Base-by-base conservation (phyloP, 1,284 basidiomycete species). In the Ganoderma multipileum region DNA sequence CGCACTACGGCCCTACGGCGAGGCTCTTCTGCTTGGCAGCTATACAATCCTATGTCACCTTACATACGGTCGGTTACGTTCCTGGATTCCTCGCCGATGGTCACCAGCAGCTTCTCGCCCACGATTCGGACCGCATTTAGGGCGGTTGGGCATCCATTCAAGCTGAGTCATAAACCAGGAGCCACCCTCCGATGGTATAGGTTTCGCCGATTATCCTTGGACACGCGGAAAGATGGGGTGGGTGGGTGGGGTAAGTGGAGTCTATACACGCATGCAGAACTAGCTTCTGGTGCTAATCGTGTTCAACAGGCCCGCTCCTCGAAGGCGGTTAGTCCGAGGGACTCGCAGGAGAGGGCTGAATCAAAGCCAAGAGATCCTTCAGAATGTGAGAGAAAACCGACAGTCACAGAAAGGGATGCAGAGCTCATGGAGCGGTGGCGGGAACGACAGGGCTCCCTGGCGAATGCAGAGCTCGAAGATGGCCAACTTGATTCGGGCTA, bases 391-490 rank as follows among this genome's bases (percentile, higher is more conserved):
- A 44, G 41, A 2, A 70, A 68, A 63, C 72, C 74, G 69, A 70
- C 68, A 9, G 55, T 76, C 8, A 72, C 73, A 14, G 75, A 75
- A 36, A 68, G 67, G 33, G 75, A 76, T 55, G 72, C 71, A 3
- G 71, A 70, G 28, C 33, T 74, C 20, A 71, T 75, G 71, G 68
- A 74, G 30, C 71, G 68, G 26, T 73, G 69, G 72, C 72, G 71
- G 66, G 75, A 76, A 36, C 70, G 71, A 1, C 65, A 76, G 58
- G 74, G 74, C 16, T 75, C 73, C 12, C 66, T 75, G 18, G 73
- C 71, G 2, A 76, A 74, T 60, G 67, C 76, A 5, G 68, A 74
- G 61, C 73, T 76, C 44, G 76, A 76, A 57, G 70, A 72, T 47
- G 76, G 74, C 0, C 55, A 73, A 42, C 61, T 74, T n/a, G 73